Evolutionary conservation across 495 filamentous ascomycete species (phyloP).

Genomic region (Aspergillus sclerotioniger): DNA sequence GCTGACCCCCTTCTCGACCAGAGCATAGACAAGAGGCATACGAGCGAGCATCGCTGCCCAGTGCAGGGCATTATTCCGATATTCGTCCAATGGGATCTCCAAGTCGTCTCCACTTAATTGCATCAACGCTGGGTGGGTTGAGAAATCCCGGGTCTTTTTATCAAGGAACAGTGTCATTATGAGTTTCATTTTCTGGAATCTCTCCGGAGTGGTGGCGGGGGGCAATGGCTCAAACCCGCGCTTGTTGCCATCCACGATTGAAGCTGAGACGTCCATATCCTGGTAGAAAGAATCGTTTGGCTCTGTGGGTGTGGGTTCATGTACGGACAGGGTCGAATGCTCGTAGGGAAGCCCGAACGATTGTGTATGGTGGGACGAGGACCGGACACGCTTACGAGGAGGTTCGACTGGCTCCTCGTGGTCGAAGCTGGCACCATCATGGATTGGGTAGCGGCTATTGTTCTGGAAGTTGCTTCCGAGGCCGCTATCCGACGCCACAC

Average conservation of each 20-base stretch:
- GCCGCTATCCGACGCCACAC: conserved; percentile 61
- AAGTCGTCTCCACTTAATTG: conserved; percentile 78
- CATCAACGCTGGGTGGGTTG: conserved; percentile 61
- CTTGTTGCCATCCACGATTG: conserved; percentile 52
- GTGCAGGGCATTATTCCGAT: conserved; percentile 84
- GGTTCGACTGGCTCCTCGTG: conserved; percentile 68
- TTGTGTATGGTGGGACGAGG: conserved; percentile 48
- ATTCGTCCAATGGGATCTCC: conserved; percentile 84
- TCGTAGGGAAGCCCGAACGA: conserved; percentile 37
- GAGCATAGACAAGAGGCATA: conserved; percentile 70
- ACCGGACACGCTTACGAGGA: conserved; percentile 75
- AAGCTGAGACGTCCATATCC: conserved; percentile 52
- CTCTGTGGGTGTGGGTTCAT: conserved; percentile 73
- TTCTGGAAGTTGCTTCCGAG: conserved; percentile 52
- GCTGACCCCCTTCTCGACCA: conserved; percentile 79
- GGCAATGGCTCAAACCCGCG: conserved; percentile 68
- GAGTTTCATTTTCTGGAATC: conserved; percentile 70
- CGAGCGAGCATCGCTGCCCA: conserved; percentile 97
- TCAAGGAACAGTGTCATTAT: conserved; percentile 89
- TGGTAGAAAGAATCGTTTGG: conserved; percentile 81
- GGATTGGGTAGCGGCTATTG: conserved; percentile 34
- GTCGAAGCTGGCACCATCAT: conserved; percentile 48
- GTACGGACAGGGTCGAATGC: conserved; percentile 41
- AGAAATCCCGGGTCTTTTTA: conserved; percentile 59
- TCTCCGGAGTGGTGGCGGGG: conserved; percentile 60